These are phyloP conservation scores for Trichaptum fuscoviolaceum DNA, from an alignment of 768 basidiomycete genomes.

Conservation along the genomic window DNA sequence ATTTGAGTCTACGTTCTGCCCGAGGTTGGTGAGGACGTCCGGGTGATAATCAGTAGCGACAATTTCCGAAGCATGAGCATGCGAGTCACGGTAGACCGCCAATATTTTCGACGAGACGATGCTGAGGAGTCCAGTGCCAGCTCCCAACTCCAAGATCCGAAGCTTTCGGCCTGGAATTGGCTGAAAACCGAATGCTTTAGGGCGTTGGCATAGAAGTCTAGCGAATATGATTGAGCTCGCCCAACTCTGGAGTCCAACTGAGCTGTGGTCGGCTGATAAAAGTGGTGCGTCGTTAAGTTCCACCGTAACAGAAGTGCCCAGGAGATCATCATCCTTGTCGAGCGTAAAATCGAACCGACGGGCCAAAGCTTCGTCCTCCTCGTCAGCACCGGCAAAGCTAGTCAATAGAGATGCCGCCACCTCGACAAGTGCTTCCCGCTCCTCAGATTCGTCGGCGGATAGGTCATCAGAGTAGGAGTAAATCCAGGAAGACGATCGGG, in stretches of 20 bases:
- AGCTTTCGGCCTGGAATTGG: slow-evolving; percentile 14
- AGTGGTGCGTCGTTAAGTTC: slow-evolving; percentile 70
- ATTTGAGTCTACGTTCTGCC: slow-evolving; percentile 54
- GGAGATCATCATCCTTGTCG: slow-evolving; percentile 8
- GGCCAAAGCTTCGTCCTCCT: slow-evolving; percentile 38
- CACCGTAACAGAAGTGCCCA: slow-evolving; percentile 31
- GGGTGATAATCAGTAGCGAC: slow-evolving; percentile 78
- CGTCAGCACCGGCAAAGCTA: slow-evolving; percentile 39
- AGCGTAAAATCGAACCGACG: slow-evolving; percentile 49
- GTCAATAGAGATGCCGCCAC: slow-evolving; percentile 55
- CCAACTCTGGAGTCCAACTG: slow-evolving; percentile 84
- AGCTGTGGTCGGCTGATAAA: slow-evolving; percentile 62
- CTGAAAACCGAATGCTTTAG: slow-evolving; percentile 35
- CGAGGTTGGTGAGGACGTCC: slow-evolving; percentile 66
- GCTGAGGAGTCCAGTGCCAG: slow-evolving; percentile 81
- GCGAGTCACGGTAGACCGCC: slow-evolving; percentile 7
- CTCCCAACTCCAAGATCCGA: slow-evolving; percentile 74
- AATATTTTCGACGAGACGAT: slow-evolving; percentile 55
- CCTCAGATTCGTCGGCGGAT: slow-evolving; percentile 32
- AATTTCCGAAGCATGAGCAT: slow-evolving; percentile 28
- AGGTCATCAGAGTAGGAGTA: slow-evolving; percentile 13
- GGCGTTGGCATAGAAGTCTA: slow-evolving; percentile 49
- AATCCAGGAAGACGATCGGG: slow-evolving; percentile 52
- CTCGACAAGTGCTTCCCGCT: slow-evolving; percentile 44
- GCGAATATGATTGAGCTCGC: slow-evolving; percentile 70